Evolutionary conservation across 2,329 filamentous ascomycete species (phyloP), one percentile per base, ranked within the genome.

Genomic region (Diatrype stigma): DNA sequence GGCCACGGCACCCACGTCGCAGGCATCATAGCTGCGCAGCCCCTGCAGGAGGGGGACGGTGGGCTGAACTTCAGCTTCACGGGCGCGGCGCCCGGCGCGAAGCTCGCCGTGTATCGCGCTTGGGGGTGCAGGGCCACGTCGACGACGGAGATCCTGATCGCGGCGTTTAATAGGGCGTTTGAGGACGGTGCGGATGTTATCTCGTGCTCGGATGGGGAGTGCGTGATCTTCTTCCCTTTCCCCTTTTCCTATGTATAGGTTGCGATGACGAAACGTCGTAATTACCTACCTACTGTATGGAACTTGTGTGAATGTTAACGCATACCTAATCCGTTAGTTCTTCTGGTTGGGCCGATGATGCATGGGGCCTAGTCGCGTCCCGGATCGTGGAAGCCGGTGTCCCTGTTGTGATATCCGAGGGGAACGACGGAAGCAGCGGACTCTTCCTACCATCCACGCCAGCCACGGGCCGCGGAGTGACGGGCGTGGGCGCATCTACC

Each of bases 51-150:
- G n/a, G n/a, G n/a, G n/a, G n/a, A n/a, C n/a, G n/a, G n/a, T n/a
- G n/a, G n/a, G n/a, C n/a, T n/a, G n/a, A n/a, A 55, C 0, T 64
- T 67, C 26, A 64, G 67, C 42, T 72, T 72, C 55, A 69, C 64
- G 22, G 72, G 72, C 32, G 72, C 67, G 22, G 68, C 69, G 5
- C 71, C 70, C 3, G 67, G 66, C 37, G 71, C 67, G 3, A 72
- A 62, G 12, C 56, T 75, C 1, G 70, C 68, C 19, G 63, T 66
- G 21, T 74, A 74, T 57, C 63, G 67, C 28, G 67, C 70, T 2
- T 69, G 72, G 48, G 64, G 64, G 23, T 72, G 70, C 51, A 42
- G 42, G 7, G 70, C 65, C 6, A 42, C 28, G 11, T 56, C 66
- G 2, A 56, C 60, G 3, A 67, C 64, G 21, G 73, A 76, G 47